Conservation (phyloP, 73 alveolate species). For the Symbiodinium natans region DNA sequence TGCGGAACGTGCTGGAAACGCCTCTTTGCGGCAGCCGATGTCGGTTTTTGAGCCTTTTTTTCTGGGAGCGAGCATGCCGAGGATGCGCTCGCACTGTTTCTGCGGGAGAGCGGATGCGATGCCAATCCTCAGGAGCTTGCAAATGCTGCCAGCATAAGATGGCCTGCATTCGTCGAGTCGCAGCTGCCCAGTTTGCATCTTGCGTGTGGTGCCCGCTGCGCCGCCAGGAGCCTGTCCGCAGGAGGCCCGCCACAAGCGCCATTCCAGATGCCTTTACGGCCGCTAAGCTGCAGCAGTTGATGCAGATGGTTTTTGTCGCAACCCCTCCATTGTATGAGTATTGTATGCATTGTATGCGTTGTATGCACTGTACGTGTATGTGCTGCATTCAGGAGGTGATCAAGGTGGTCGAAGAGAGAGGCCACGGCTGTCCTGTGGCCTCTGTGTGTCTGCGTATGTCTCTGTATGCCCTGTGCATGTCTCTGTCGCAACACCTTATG, state of each 20-base stretch:
- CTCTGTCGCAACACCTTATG: not conserved
- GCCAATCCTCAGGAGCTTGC: conserved; percentile 46
- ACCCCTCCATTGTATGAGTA: not conserved
- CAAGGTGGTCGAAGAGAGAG: conserved; percentile 79
- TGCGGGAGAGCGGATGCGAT: conserved; percentile 64
- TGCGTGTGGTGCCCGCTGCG: not conserved
- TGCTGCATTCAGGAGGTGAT: conserved; percentile 30
- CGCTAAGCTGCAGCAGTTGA: not conserved
- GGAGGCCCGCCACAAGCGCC: conserved; percentile 47
- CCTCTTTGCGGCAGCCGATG: not conserved
- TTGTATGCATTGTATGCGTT: too few relatives aligned
- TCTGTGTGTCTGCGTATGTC: not conserved
- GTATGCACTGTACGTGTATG: too few relatives aligned
- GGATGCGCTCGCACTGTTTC: conserved; percentile 69
- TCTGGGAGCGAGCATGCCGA: not conserved
- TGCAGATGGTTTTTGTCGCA: not conserved
- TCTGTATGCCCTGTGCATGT: not conserved
- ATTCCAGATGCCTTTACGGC: conserved; percentile 62
- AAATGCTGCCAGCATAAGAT: not conserved
- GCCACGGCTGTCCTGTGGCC: not conserved
- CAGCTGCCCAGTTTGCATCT: not conserved
- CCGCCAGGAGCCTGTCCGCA: conserved; percentile 44
- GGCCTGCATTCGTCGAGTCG: too few relatives aligned
- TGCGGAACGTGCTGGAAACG: conserved; percentile 83
- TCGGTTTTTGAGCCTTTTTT: not conserved